Percentiles rank a stretch among this genome's conserved stretches.
Conservation (phyloP, 768 basidiomycete genomes). For the Amanita fuliginea region DNA sequence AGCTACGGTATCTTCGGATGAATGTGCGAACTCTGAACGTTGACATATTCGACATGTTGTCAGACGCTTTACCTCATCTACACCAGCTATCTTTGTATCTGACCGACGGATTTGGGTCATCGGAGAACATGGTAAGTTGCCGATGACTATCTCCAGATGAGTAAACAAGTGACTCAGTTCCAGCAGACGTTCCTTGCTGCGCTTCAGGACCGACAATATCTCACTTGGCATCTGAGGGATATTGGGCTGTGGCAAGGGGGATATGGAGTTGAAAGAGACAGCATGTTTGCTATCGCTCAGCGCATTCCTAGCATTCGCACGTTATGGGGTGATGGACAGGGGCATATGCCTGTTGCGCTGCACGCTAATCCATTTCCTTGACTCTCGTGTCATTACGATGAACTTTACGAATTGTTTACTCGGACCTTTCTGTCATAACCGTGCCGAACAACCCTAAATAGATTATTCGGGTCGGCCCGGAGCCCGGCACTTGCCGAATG, state of each 20-base stretch:
- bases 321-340: constrained; percentile 20
- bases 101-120: constrained; percentile 13
- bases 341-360: neutral
- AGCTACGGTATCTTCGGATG: constrained; percentile 20
- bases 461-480: constrained; percentile 2
- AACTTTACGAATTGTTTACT: neutral
- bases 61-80: constrained; percentile 19
- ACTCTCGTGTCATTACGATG: neutral
- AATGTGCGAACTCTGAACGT: constrained; percentile 22
- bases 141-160: neutral
- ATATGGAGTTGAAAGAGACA: constrained; percentile 17
- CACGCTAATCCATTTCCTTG: constrained; percentile 1
- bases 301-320: constrained; percentile 24
- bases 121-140: neutral
- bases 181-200: constrained; percentile 17
- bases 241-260: constrained; percentile 27
- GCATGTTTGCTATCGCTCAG: constrained; percentile 18
- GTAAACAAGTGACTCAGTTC: constrained; percentile 1
- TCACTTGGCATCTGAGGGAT: constrained; percentile 24
- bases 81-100: constrained; percentile 20
- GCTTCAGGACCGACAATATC: constrained; percentile 18
- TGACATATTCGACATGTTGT: constrained; percentile 22
- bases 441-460: neutral
- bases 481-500: neutral
- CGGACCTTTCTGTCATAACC: too few species aligned